Base-by-base conservation (phyloP, 23 red algal species). In the Gracilaria domingensis region DNA sequence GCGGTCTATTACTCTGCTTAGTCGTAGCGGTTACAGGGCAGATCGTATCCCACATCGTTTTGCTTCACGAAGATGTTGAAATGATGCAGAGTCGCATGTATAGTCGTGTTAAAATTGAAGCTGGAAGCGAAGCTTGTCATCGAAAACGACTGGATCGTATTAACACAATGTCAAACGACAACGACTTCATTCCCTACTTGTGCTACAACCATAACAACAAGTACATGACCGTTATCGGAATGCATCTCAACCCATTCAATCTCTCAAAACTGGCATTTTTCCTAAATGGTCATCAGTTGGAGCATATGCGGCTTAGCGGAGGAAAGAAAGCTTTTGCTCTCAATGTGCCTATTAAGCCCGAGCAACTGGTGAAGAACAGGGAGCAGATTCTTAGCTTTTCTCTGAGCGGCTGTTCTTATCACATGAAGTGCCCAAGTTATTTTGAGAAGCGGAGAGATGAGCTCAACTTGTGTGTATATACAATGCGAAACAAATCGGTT, bases 151-250 rank as follows among this genome's bases (percentile, higher is more conserved):
- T 33, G 4, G 2, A 67, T 8, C 16, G 62, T 12, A 67, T 67
- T 8, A 67, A 67, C 33, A 12, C 62, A 21, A 29, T 67, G 28
- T 14, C 26, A 35, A 34, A 11, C 8, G 8, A 29, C 8, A 67
- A 67, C 62, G 33, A 67, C 28, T 79, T 79, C 73, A 79, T 79
- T 39, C 77, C 77, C 26, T 81, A 81, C 49, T 49, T 35, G 55
- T 81, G 77, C 23, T 81, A 53, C 77, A 81, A 28, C 49, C 44
- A 81, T 57, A 81, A 81, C 55, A 35, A 81, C 42, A 21, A 81
- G 29, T 81, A 45, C 33, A 29, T 81, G 21, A 81, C 48, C 18
- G 49, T 81, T 1, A 20, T 81, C 26, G 77, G 42, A 5, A 58
- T 81, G 49, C 23, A 33, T 35, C 55, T 81, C 13, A 81, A 81